A percentile compares a stretch with the other conserved stretches of the same genome.
Evolutionary conservation across 139 green algal species (phyloP).

Genomic region (Picochlorum sp.): DNA sequence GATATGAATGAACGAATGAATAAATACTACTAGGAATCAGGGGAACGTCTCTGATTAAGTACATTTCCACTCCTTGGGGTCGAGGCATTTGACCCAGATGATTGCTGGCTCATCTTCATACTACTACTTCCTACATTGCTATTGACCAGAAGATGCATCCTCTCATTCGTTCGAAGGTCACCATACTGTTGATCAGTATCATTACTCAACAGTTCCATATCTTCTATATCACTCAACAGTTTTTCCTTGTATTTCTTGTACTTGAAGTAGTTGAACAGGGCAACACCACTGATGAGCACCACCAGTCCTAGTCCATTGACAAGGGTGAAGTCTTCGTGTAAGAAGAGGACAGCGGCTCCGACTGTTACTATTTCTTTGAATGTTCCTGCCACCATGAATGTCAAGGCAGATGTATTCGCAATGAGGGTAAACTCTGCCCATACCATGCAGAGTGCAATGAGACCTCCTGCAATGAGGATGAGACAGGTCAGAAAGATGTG

Average conservation of each 20-base stretch:
- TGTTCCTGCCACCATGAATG: conserved; percentile 87
- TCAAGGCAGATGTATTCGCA: conserved; percentile 76
- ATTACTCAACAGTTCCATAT: background rate
- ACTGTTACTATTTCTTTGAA: conserved; percentile 86
- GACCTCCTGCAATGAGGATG: conserved; percentile 48
- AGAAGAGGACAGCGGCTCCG: conserved; percentile 55
- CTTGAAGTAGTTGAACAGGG: conserved; percentile 80
- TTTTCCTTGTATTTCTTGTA: conserved; percentile 37
- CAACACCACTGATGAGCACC: conserved; percentile 71
- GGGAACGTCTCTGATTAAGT: no score
- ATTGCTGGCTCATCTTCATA: no score
- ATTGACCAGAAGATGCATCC: no score
- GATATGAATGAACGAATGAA: no score
- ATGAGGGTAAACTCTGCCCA: conserved; percentile 69
- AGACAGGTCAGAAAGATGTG: conserved; percentile 29
- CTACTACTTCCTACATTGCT: no score
- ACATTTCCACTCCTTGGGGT: no score
- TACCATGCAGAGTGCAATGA: conserved; percentile 83
- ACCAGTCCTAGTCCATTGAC: conserved; percentile 73
- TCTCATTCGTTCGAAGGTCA: background rate
- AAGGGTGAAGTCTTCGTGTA: conserved; percentile 60
- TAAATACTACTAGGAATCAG: no score
- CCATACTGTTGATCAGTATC: background rate
- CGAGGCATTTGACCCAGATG: no score
- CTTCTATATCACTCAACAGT: background rate